A percentile compares a stretch with the other conserved stretches of the same genome.
Conservation (phyloP, 1,284 basidiomycete species). For the Anthracocystis setariae region DNA sequence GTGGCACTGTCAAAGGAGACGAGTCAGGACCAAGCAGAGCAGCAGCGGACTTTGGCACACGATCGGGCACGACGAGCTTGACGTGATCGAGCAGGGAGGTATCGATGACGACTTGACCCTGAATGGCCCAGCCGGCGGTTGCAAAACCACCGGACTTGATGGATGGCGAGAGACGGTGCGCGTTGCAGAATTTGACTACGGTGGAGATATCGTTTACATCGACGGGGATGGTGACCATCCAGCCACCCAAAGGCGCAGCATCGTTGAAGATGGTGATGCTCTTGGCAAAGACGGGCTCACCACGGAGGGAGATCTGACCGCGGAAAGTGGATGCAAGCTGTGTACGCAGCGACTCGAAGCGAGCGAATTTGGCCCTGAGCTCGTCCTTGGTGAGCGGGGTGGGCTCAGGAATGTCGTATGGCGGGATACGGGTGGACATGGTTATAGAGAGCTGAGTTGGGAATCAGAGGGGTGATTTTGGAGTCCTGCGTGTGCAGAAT, state of each 20-base stretch:
- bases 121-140: conserved; percentile 85
- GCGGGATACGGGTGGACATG: conserved; percentile 36
- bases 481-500: conserved; percentile 47
- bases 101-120: conserved; percentile 84
- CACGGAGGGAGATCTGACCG: conserved; percentile 43
- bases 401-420: conserved; percentile 43
- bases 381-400: conserved; percentile 34
- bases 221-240: conserved; percentile 51
- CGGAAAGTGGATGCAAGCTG: conserved; percentile 30
- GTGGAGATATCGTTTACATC: conserved; percentile 44
- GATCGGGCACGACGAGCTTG: conserved; percentile 74
- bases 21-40: conserved; percentile 8
- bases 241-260: conserved; percentile 50
- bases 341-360: conserved; percentile 28
- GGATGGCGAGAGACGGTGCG: conserved; percentile 78
- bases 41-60: background rate
- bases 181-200: conserved; percentile 72
- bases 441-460: background rate
- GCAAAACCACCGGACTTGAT: conserved; percentile 88
- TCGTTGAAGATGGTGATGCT: conserved; percentile 57
- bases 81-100: conserved; percentile 75
- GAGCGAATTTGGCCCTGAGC: conserved; percentile 23
- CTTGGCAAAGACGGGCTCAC: conserved; percentile 37
- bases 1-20: conserved; percentile 33
- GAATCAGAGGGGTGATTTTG: background rate